Conservation (phyloP, 257 asterid genomes). For the Primulina eburnea region DNA sequence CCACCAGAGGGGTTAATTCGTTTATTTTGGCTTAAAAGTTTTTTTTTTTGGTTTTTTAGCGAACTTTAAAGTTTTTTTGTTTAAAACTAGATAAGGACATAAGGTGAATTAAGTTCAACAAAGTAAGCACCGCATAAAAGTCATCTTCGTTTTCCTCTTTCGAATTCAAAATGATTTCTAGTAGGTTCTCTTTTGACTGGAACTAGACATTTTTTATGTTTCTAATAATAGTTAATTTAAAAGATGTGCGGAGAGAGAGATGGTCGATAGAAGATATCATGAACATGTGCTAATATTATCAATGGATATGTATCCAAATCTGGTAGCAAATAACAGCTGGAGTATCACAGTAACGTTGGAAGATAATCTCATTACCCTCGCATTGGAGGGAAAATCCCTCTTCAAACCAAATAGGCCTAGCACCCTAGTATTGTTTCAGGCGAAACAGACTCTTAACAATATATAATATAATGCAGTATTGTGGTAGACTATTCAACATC, state of each 20-base stretch:
- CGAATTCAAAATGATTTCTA: not conserved
- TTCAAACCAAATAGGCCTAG: not conserved
- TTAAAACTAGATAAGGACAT: not conserved
- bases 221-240: too few relatives aligned
- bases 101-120: not conserved
- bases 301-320: not conserved
- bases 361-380: not conserved
- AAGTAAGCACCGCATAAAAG: not conserved
- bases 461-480: not conserved
- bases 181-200: conserved; percentile 1
- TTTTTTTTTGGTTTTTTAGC: too few relatives aligned
- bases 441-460: not conserved
- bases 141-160: too few relatives aligned
- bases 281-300: not conserved
- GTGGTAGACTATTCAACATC: not conserved
- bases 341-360: not conserved
- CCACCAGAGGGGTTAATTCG: not conserved
- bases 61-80: not conserved
- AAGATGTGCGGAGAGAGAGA: not conserved
- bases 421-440: not conserved
- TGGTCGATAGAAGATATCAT: not conserved
- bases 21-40: not conserved
- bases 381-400: not conserved
- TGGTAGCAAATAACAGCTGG: not conserved
- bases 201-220: too few relatives aligned